Percentiles rank a stretch among this genome's conserved stretches.
Conservation (phyloP, 1,139 yeast species). For the Lodderomyces orthopsilosis region DNA sequence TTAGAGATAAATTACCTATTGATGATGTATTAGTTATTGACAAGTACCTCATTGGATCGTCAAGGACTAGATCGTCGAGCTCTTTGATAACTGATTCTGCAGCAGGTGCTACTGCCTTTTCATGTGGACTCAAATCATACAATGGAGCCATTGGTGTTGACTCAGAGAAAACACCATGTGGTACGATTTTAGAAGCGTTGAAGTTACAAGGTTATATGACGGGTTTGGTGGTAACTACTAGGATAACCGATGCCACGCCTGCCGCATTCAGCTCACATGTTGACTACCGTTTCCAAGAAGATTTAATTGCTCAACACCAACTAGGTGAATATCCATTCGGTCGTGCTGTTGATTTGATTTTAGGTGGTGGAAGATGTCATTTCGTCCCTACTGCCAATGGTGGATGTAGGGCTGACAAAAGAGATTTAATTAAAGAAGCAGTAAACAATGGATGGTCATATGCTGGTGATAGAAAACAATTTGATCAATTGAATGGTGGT, state of each 20-base stretch:
- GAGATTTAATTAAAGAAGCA: constrained; percentile 64
- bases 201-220: constrained; percentile 73
- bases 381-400: constrained; percentile 48
- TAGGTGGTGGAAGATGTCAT: constrained; percentile 89
- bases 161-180: constrained; percentile 61
- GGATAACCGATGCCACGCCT: constrained; percentile 75
- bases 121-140: constrained; percentile 75
- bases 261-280: constrained; percentile 83
- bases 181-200: constrained; percentile 80
- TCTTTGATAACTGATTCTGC: constrained; percentile 86
- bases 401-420: constrained; percentile 71
- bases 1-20: constrained; percentile 46
- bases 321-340: constrained; percentile 73
- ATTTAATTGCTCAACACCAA: constrained; percentile 81
- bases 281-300: constrained; percentile 70
- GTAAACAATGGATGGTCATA: constrained; percentile 52
- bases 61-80: constrained; percentile 70
- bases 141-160: constrained; percentile 84
- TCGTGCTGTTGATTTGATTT: constrained; percentile 69
- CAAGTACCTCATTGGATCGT: constrained; percentile 65
- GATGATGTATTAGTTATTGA: constrained; percentile 62
- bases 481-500: constrained; percentile 51
- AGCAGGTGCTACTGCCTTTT: constrained; percentile 91
- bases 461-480: constrained; percentile 54
- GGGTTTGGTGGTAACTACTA: constrained; percentile 84